Base-by-base conservation (phyloP, 345 rosid species). In the Garcia nutans region DNA sequence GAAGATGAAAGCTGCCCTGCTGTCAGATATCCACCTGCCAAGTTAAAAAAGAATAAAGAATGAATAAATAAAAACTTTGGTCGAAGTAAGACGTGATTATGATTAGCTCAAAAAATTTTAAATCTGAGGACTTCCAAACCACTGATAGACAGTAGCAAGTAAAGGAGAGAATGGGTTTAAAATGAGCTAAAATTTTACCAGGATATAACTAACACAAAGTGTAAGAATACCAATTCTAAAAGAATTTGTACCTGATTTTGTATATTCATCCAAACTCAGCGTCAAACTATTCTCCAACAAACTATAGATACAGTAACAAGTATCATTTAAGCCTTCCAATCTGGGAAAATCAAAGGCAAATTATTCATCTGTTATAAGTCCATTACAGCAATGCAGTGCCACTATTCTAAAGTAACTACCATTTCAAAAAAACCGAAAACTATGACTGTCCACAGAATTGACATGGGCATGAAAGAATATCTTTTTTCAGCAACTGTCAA, bases 1-100 rank as follows among this genome's bases (percentile, higher is more conserved):
- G 12, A 47, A 47, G 50, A 47, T 47, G 3, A 23, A 23, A 13
- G 26, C 26, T 49, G 37, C 41, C 41, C 41, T 37, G 41, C 41
- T 37, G 41, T 37, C 41, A n/a, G 6, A 47, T 22, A 47, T 68
- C 58, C 72, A 37, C 74, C 74, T 31, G 64, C 74, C 37, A 20
- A 37, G 31, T 5, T 37, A 37, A 37, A 37, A 37, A 37, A 37
- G 5, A 6, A n/a, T n/a, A n/a, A n/a, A n/a, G n/a, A n/a, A 37
- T 33, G 3, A 33, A 33, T 33, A 33, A 33, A 33, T 33, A 33
- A 37, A 33, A 70, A 52, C 12, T 31, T 56, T n/a, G 20, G 31
- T 55, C 49, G 5, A 42, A 20, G 74, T 5, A 71, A 49, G 31
- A 71, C 28, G 20, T 60, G 31, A 60, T 28, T 23, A 28, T 3